Conservation (phyloP, 768 basidiomycete genomes). For the Boletus insuetus region DNA sequence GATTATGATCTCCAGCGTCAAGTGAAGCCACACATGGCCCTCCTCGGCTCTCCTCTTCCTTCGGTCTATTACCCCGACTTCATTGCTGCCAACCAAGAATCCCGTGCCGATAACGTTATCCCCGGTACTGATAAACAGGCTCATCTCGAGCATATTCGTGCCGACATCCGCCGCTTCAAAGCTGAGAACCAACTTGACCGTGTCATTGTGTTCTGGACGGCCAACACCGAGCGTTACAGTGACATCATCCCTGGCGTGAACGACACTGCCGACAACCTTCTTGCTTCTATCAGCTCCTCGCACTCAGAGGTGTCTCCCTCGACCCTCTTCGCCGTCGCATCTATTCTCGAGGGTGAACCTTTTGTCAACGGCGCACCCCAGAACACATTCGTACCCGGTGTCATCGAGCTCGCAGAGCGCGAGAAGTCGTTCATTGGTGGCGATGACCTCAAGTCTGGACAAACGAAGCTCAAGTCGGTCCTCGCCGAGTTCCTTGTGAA, state of each 20-base stretch:
- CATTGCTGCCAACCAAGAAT: conserved; percentile 96
- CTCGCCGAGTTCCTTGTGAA: conserved; percentile 98
- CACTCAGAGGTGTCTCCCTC: conserved; percentile 97
- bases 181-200: conserved; percentile 76
- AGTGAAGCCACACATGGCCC: conserved; percentile 81
- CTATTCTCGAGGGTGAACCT: conserved; percentile 92
- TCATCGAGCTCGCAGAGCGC: conserved; percentile 88
- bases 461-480: conserved; percentile 96
- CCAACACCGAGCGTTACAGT: conserved; percentile 97
- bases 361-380: conserved; percentile 98
- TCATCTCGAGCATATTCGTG: conserved; percentile 88
- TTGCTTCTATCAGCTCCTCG: conserved; percentile 75
- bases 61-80: conserved; percentile 98
- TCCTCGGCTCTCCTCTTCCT: conserved; percentile 79
- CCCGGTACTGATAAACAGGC: conserved; percentile 82
- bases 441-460: conserved; percentile 96
- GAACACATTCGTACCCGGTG: conserved; percentile 98
- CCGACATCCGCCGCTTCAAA: conserved; percentile 96
- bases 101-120: conserved; percentile 91
- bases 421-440: conserved; percentile 92
- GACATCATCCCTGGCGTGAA: conserved; percentile 94
- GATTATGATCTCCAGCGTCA: conserved; percentile 98
- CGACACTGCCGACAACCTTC: conserved; percentile 87
- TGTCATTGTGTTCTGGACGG: conserved; percentile 96
- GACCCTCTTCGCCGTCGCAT: conserved; percentile 91